Evolutionary conservation across 208 protist species (phyloP), one percentile per base, ranked within the genome.

Genomic region (Acanthamoeba royreba): DNA sequence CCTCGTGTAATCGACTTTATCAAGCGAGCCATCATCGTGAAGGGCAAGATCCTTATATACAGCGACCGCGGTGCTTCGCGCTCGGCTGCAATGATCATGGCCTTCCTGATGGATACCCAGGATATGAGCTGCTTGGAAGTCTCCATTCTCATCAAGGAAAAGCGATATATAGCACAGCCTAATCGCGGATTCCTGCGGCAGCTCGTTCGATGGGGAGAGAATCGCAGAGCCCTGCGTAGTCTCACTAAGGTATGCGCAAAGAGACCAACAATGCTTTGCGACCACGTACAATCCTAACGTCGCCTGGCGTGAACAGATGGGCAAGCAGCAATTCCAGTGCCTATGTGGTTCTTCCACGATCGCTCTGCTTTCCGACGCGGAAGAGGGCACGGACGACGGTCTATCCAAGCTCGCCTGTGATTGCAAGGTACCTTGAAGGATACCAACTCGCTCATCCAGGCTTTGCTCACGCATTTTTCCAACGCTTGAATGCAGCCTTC

Each of bases 121-220:
- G 43, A 47, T 31, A n/a, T 87, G 22, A 87, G 33, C 77, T 87
- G 33, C 77, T 87, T 61, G 22, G 77, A 87, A 45, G 77, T 38
- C 43, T 87, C 42, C 77, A 93, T 94, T 53, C 15, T 94, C 1
- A 49, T 96, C 19, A 61, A 94, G 63, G 95, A 96, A 40, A n/a
- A 66, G 35, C 79, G 90, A 45, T 96, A 95, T 25, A 95, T 95
- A 45, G 74, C 92, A 40, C 74, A 77, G 31, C 89, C 92, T 31
- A 93, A 95, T 69, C 92, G 42, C 22, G 94, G 85, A 11, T 93
- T 95, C 66, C 92, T 94, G 4, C 86, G 94, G 25, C 94, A 95
- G 66, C 22, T 95, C 0, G 94, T 53, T 77, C 61, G 85, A 15
- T 95, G 94, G 94, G 94, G 94, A 19, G 93, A 90, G 81, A 85